Percentiles rank a stretch among this genome's conserved stretches.
phyloP scores from a whole-genome alignment of 2,329 filamentous ascomycete genomes.

The Aureobasidium sp. region DNA sequence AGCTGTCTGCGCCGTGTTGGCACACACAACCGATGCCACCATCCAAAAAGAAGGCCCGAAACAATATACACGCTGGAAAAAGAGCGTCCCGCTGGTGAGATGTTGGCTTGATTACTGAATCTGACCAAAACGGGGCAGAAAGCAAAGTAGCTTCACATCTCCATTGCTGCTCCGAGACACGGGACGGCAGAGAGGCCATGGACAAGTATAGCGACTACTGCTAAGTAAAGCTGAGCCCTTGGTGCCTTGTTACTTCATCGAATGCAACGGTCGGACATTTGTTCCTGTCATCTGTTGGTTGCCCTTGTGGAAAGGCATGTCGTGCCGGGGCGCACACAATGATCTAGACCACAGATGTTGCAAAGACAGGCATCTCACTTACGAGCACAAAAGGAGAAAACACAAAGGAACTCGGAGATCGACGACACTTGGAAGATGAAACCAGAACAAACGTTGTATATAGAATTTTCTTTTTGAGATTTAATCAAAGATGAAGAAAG shows the following conservation, averaged over 20 bases:
- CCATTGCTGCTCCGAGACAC: not conserved
- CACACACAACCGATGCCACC: not conserved
- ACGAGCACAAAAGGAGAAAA: not conserved
- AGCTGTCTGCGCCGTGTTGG: too few species aligned
- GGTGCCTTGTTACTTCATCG: not conserved
- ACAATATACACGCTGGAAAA: constrained; percentile 1
- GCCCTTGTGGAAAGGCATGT: not conserved
- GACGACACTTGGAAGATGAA: too few species aligned
- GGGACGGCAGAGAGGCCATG: not conserved
- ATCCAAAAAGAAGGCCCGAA: not conserved
- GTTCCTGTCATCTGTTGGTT: not conserved
- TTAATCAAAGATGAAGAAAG: not conserved
- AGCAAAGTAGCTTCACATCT: not conserved
- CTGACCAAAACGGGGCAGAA: not conserved
- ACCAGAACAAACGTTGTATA: not conserved
- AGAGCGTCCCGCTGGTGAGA: not conserved
- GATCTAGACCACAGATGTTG: not conserved
- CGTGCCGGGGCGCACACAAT: not conserved
- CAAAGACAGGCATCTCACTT: not conserved
- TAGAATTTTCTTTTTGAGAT: not conserved
- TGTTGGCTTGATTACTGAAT: not conserved
- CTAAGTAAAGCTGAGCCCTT: not conserved
- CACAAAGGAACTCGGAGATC: not conserved
- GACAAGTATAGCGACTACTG: not conserved
- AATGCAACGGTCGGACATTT: constrained; percentile 4